phyloP scores from a whole-genome alignment of 176 grass and related monocot species.

The Triticum timopheevii region DNA sequence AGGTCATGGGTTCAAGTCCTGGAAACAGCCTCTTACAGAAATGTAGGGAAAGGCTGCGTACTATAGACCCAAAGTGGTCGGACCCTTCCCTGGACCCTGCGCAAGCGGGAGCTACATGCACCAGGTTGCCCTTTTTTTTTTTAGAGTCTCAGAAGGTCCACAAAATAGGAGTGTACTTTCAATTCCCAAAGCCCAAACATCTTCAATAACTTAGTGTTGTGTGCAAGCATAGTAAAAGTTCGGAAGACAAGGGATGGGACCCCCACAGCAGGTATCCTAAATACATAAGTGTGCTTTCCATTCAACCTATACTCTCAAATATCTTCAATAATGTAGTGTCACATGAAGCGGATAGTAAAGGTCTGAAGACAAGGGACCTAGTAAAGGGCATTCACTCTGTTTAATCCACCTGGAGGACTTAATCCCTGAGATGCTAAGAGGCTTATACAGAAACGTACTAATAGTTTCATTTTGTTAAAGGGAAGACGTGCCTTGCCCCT shows the following conservation, averaged over 20 bases:
- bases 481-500: not conserved
- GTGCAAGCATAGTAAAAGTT: not conserved
- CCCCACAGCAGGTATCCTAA: not conserved
- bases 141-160: constrained; percentile 15
- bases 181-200: not conserved
- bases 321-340: not conserved
- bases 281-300: not conserved
- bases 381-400: not conserved
- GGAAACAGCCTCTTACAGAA: too few species aligned
- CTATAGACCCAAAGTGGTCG: too few species aligned
- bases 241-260: not conserved
- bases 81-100: too few species aligned
- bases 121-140: too few species aligned
- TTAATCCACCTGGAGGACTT: not conserved
- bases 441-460: not conserved
- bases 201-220: not conserved
- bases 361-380: not conserved
- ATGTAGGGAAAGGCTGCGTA: too few species aligned
- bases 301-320: not conserved
- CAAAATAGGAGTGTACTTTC: not conserved
- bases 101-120: too few species aligned
- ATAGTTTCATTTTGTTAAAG: not conserved
- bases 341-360: not conserved
- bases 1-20: too few species aligned
- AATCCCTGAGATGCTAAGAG: not conserved